Percentiles rank a stretch among this genome's conserved stretches.
Evolutionary conservation across 768 basidiomycete species (phyloP).

Genomic region (Clitopilus passeckerianus): DNA sequence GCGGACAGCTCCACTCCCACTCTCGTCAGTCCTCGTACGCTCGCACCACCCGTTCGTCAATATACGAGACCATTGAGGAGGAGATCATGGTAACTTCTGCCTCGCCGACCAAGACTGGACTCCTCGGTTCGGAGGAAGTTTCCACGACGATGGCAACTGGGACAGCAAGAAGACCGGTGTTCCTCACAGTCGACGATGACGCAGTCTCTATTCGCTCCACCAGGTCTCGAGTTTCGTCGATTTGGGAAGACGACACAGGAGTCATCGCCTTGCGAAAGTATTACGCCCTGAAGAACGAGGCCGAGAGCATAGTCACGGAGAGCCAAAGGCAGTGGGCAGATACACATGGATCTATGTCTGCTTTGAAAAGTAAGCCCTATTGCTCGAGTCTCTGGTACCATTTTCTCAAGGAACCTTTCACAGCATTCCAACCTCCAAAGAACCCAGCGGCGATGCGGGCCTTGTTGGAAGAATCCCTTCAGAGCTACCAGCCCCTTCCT

Average conservation of each 20-base stretch:
- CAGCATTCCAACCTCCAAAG: constrained; percentile 69
- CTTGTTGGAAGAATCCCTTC: constrained; percentile 64
- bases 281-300: constrained; percentile 67
- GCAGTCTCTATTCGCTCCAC: constrained; percentile 38
- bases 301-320: constrained; percentile 57
- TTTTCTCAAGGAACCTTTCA: no score
- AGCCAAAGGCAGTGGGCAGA: constrained; percentile 64
- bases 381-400: no score
- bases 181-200: constrained; percentile 51
- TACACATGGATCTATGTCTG: constrained; percentile 70
- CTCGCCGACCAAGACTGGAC: constrained; percentile 13
- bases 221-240: constrained; percentile 25
- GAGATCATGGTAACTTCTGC: constrained; percentile 34
- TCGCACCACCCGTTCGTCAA: constrained; percentile 57
- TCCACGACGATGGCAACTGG: constrained; percentile 21
- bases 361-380: constrained; percentile 71
- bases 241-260: constrained; percentile 70
- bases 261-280: constrained; percentile 61
- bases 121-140: not conserved
- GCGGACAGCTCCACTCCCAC: constrained; percentile 63
- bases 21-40: constrained; percentile 65
- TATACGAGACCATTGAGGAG: constrained; percentile 80
- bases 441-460: constrained; percentile 68
- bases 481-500: constrained; percentile 70
- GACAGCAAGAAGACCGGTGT: constrained; percentile 37